Evolutionary conservation across 768 basidiomycete genomes (phyloP), one percentile per base, ranked within the genome.

Genomic region (Tulasnella sp.): DNA sequence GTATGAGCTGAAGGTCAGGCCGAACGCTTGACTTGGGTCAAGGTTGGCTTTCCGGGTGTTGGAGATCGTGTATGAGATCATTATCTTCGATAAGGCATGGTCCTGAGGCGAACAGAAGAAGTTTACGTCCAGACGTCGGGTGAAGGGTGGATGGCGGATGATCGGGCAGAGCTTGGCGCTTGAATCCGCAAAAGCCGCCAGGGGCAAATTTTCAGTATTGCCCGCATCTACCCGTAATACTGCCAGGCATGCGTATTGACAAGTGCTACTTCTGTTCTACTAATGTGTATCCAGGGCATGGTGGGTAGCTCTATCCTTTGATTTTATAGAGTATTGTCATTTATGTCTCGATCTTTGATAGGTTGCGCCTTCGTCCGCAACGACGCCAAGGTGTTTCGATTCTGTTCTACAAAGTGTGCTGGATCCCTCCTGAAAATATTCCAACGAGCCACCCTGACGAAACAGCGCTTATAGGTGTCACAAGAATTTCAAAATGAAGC

Each of bases 401-500:
- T 99, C 73, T 99, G 96, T 73, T 89, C 91, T 8, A 92, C 90
- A 69, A 98, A 98, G 89, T 99, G 65, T 66, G 84, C 69, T 15
- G 34, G 15, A 38, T 38, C 34, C n/a, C n/a, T n/a, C n/a, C n/a
- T n/a, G n/a, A n/a, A n/a, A n/a, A n/a, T 25, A 8, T n/a, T 58
- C 21, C 44, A n/a, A 19, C 4, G 17, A 4, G 24, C 5, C 2
- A 24, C 3, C 0, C 25, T 21, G 27, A 17, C 48, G 27, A 7
- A n/a, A 22, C 42, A 30, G 1, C 2, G 11, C 46, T 19, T 22
- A 34, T 54, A 93, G 90, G 78, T 96, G 96, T 70, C 90, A 97
- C 73, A 98, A 98, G 75, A 99, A 97, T 73, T 99, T 99, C 83
- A 99, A 99, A 73, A 97, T 98, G 96, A 98, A 98, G 76, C 87